A percentile compares a stretch with the other conserved stretches of the same genome.
Evolutionary conservation across 257 asterid genomes (phyloP).

Genomic region (Paraleonurus japonicus): DNA sequence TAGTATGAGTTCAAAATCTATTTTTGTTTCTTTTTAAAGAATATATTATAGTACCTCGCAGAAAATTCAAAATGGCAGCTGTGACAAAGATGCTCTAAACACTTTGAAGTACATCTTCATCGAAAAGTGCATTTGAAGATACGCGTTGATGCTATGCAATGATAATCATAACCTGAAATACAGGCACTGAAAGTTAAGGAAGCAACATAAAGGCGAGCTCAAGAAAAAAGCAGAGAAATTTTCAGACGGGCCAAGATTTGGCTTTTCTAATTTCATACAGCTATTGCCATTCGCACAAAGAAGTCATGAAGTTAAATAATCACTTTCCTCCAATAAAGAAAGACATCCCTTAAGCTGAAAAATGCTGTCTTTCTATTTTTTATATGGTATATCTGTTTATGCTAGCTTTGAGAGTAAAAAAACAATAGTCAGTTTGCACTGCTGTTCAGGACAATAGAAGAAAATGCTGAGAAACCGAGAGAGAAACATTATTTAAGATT

Average conservation of each 20-base stretch:
- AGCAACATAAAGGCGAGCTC: conserved; percentile 12
- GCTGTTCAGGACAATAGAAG: not conserved
- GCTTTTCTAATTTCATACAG: not conserved
- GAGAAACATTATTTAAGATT: not conserved
- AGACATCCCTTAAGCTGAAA: not conserved
- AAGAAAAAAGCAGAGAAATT: not conserved
- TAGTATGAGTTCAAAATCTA: no score
- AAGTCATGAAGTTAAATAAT: not conserved
- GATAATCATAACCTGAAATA: conserved; percentile 84
- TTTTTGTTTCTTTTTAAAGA: not conserved
- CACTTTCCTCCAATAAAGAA: not conserved
- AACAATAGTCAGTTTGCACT: not conserved
- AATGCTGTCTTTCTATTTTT: not conserved
- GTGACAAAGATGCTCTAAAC: conserved; percentile 93
- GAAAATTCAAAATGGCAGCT: conserved; percentile 79
- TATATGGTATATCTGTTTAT: not conserved
- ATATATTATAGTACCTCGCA: conserved; percentile 56
- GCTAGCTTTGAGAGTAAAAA: not conserved
- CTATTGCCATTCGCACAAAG: conserved; percentile 1
- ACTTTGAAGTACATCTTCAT: conserved; percentile 60
- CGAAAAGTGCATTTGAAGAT: conserved; percentile 55
- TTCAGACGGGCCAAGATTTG: not conserved
- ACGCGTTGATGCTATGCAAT: conserved; percentile 86
- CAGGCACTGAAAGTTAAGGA: conserved; percentile 16
- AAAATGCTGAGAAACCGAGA: not conserved